Conservation (phyloP, 345 rosid genomes). For the Kandelia obovata region DNA sequence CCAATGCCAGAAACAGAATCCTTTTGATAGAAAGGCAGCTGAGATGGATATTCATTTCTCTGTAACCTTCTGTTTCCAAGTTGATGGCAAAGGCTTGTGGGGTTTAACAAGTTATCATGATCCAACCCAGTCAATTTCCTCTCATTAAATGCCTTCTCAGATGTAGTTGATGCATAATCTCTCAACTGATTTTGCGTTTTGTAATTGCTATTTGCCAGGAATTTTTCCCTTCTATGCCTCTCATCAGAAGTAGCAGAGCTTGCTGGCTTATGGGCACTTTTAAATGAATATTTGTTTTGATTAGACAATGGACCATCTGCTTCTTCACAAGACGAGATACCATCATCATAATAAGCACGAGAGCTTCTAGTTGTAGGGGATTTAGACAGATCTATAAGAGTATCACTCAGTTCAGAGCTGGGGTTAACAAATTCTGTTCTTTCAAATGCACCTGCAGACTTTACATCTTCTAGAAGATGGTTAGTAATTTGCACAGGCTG, state of each 20-base stretch:
- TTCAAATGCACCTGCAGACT: conserved; percentile 34
- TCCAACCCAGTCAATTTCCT: conserved; percentile 26
- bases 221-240: conserved; percentile 32
- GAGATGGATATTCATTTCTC: conserved; percentile 36
- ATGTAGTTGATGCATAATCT: conserved; percentile 31
- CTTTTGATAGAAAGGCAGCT: conserved; percentile 36
- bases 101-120: conserved; percentile 35
- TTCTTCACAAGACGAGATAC: conserved; percentile 66
- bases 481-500: conserved; percentile 17
- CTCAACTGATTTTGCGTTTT: conserved; percentile 23
- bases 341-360: conserved; percentile 62
- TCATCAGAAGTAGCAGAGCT: conserved; percentile 35
- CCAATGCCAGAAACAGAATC: conserved; percentile 36
- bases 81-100: conserved; percentile 32
- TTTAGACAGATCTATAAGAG: conserved; percentile 28
- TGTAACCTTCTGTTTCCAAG: conserved; percentile 39
- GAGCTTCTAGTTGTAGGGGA: conserved; percentile 47
- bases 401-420: conserved; percentile 42
- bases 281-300: conserved; percentile 22
- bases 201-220: conserved; percentile 25
- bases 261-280: conserved; percentile 24
- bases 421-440: conserved; percentile 33
- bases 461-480: conserved; percentile 10
- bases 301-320: conserved; percentile 48
- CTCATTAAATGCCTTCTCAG: conserved; percentile 29